These are phyloP conservation scores for Aotearoamyces nothofagi DNA, from an alignment of 2,329 filamentous ascomycete genomes.

Conservation along the genomic window DNA sequence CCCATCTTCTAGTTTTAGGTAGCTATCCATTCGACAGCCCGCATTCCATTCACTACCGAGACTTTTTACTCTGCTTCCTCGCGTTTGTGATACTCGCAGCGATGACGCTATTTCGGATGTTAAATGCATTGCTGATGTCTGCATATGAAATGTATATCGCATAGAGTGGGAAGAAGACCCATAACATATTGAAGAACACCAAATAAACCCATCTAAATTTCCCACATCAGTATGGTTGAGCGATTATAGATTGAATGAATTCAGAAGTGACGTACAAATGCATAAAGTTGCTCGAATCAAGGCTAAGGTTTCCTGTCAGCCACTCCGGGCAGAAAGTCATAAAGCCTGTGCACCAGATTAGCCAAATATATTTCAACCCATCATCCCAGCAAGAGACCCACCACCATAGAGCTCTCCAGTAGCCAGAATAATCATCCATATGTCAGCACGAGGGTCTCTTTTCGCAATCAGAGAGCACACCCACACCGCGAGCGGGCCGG, in stretches of 20 bases:
- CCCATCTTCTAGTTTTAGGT: too few relatives aligned
- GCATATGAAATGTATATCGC: slow-evolving; percentile 36
- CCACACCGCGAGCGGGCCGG: slow-evolving; percentile 41
- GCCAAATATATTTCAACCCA: background rate
- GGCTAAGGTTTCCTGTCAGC: slow-evolving; percentile 44
- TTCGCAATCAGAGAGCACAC: slow-evolving; percentile 41
- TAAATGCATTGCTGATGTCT: slow-evolving; percentile 40
- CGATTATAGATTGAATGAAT: too few relatives aligned
- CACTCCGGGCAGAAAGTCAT: slow-evolving; percentile 61
- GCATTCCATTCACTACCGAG: too few relatives aligned
- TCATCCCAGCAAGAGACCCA: slow-evolving; percentile 19
- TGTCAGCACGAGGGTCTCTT: slow-evolving; percentile 35
- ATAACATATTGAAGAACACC: slow-evolving; percentile 53
- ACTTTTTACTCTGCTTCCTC: slow-evolving; percentile 20
- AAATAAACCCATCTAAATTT: slow-evolving; percentile 41
- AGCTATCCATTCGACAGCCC: too few relatives aligned
- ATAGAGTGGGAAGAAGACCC: slow-evolving; percentile 49
- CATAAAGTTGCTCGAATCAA: slow-evolving; percentile 53
- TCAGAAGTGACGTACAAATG: slow-evolving; percentile 25
- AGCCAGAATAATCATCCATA: slow-evolving; percentile 49
- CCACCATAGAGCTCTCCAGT: slow-evolving; percentile 53
- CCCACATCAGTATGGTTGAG: background rate
- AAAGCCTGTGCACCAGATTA: slow-evolving; percentile 37
- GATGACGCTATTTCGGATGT: slow-evolving; percentile 19
- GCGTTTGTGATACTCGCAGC: slow-evolving; percentile 12